phyloP scores from a whole-genome alignment of 2,329 filamentous ascomycete species.

The Aquanectria penicillioides region DNA sequence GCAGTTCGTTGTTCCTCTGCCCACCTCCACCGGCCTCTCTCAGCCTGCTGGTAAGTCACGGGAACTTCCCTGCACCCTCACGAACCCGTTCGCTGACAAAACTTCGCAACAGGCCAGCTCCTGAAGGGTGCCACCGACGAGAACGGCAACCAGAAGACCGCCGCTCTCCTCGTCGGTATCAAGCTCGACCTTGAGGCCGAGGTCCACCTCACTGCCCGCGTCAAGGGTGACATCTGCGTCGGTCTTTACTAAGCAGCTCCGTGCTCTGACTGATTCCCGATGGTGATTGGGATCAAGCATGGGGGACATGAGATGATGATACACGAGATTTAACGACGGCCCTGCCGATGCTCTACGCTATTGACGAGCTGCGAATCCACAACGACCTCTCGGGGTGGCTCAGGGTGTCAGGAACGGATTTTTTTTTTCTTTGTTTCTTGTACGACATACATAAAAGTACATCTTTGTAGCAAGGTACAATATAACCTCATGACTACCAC shows the following conservation, averaged over 20 bases:
- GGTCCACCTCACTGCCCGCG: conserved; percentile 68
- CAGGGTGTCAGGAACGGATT: conserved; percentile 21
- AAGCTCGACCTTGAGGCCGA: conserved; percentile 72
- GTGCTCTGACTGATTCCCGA: conserved; percentile 2
- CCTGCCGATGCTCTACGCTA: conserved; percentile 11
- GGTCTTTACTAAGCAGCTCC: conserved; percentile 38
- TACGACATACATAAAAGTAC: conserved; percentile 20
- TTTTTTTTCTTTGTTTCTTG: conserved; percentile 31
- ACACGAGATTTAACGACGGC: conserved; percentile 3
- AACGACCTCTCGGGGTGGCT: neutral
- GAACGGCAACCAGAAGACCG: conserved; percentile 65
- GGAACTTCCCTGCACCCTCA: conserved; percentile 37
- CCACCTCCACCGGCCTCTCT: conserved; percentile 49
- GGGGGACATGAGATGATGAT: conserved; percentile 24
- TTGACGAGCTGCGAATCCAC: neutral
- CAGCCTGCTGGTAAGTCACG: conserved; percentile 43
- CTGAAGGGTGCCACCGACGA: conserved; percentile 67
- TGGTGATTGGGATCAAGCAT: conserved; percentile 16
- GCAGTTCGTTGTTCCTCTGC: conserved; percentile 42
- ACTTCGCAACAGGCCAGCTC: conserved; percentile 54
- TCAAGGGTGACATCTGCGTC: conserved; percentile 69
- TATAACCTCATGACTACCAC: conserved; percentile 29
- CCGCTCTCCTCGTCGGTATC: conserved; percentile 68
- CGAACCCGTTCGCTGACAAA: conserved; percentile 15
- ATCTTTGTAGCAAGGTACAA: conserved; percentile 31